Percentiles rank a stretch among this genome's conserved stretches.
Conservation (phyloP, 306 rosid genomes). For the Trifolium dubium region DNA sequence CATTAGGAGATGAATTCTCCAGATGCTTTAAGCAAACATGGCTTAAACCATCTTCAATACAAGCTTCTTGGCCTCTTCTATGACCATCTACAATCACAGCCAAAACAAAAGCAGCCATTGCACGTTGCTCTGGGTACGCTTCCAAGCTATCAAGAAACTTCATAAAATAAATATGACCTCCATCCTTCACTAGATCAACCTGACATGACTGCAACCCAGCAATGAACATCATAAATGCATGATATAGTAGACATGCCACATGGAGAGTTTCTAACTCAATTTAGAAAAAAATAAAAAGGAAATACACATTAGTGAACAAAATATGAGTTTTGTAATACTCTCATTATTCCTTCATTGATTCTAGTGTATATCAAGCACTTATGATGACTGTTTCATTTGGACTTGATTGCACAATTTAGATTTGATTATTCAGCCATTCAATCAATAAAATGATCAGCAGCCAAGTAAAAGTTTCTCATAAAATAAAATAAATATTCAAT, state of each 20-base stretch:
- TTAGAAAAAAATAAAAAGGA: background rate
- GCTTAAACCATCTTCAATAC: constrained; percentile 78
- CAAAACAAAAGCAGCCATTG: constrained; percentile 99
- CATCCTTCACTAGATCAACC: constrained; percentile 97
- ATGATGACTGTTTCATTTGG: background rate
- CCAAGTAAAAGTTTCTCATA: constrained; percentile 4
- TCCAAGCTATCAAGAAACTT: constrained; percentile 95
- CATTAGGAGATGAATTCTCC: constrained; percentile 82
- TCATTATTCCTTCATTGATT: background rate
- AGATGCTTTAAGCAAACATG: constrained; percentile 91
- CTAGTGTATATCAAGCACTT: background rate
- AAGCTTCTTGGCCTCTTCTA: constrained; percentile 96
- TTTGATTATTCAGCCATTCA: background rate
- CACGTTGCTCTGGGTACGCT: constrained; percentile 92
- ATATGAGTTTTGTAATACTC: constrained; percentile 15
- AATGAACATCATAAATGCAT: constrained; percentile 39
- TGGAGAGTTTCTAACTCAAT: constrained; percentile 27
- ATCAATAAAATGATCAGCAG: background rate
- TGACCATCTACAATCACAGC: constrained; percentile 98
- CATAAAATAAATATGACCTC: constrained; percentile 90
- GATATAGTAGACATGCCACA: constrained; percentile 18
- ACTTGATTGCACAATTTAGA: constrained; percentile 1
- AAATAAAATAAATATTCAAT: constrained; percentile 1
- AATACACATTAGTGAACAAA: constrained; percentile 8
- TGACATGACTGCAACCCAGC: constrained; percentile 84